Evolutionary conservation across 78 protist genomes (phyloP).

Genomic region (Planoprotostelium fungivorum): DNA sequence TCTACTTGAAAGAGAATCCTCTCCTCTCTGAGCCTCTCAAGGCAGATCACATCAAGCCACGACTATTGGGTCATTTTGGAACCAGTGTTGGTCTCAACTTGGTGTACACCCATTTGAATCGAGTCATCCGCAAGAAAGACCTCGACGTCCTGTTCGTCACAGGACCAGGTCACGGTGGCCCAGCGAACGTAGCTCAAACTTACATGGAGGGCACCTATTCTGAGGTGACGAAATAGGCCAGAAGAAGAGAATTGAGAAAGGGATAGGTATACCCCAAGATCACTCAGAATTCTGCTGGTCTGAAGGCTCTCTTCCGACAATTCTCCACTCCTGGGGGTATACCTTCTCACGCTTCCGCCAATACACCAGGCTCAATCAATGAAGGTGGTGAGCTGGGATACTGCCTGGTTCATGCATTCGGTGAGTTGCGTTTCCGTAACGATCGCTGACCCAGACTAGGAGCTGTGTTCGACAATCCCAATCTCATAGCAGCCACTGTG

Average conservation of each 20-base stretch:
- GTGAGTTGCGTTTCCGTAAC: no score
- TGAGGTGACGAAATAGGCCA: neutral
- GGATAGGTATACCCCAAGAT: neutral
- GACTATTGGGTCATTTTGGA: constrained; percentile 17
- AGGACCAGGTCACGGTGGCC: constrained; percentile 24
- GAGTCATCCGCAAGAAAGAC: neutral
- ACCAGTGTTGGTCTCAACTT: constrained; percentile 11
- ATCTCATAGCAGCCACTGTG: constrained; percentile 14
- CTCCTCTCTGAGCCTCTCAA: constrained; percentile 6
- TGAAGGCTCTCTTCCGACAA: constrained; percentile 5
- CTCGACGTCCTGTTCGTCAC: neutral
- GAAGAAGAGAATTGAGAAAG: neutral
- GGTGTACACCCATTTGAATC: constrained; percentile 10
- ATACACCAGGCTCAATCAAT: constrained; percentile 18
- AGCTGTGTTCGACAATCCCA: constrained; percentile 15
- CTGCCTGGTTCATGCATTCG: neutral
- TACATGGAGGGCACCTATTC: constrained; percentile 5
- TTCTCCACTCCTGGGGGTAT: constrained; percentile 34
- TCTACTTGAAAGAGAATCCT: constrained; percentile 9
- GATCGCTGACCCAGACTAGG: no score
- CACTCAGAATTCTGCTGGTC: neutral
- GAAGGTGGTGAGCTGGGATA: constrained; percentile 35
- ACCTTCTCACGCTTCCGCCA: constrained; percentile 17
- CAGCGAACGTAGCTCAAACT: constrained; percentile 7
- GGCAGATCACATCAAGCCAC: constrained; percentile 4